Evolutionary conservation across 2,329 filamentous ascomycete species (phyloP).

Genomic region (Bipolaris cookei): DNA sequence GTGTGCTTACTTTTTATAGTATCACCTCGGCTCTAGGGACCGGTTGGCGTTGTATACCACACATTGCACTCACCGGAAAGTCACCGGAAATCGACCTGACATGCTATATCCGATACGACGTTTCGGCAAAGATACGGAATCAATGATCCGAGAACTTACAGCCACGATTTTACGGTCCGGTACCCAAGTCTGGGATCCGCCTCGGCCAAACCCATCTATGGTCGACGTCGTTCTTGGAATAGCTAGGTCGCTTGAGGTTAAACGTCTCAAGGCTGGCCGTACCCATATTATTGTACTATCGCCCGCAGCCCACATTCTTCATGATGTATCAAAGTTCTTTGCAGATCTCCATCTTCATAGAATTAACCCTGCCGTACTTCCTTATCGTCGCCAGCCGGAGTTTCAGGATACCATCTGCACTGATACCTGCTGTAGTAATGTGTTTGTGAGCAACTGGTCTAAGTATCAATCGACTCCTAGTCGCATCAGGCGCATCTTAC

Average conservation of each 20-base stretch:
- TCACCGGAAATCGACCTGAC: constrained; percentile 37
- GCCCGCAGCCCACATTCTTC: constrained; percentile 29
- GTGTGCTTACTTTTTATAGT: constrained; percentile 10
- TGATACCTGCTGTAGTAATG: constrained; percentile 34
- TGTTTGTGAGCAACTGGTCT: constrained; percentile 34
- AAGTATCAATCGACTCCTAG: constrained; percentile 31
- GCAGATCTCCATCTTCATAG: constrained; percentile 36
- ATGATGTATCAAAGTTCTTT: constrained; percentile 29
- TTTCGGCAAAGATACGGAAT: constrained; percentile 21
- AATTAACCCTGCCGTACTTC: constrained; percentile 37
- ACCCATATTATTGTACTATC: constrained; percentile 41
- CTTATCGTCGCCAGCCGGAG: constrained; percentile 24
- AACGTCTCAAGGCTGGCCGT: constrained; percentile 21
- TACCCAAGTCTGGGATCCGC: constrained; percentile 35
- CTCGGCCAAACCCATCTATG: constrained; percentile 41
- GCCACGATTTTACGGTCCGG: constrained; percentile 26
- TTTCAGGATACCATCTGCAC: constrained; percentile 21
- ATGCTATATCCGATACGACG: constrained; percentile 29
- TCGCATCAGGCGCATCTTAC: constrained; percentile 35
- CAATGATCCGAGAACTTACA: constrained; percentile 27
- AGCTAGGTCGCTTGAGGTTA: constrained; percentile 26
- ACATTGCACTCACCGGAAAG: constrained; percentile 37
- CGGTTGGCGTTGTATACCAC: constrained; percentile 41
- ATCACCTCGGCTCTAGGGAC: constrained; percentile 29
- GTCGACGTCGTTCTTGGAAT: constrained; percentile 34